These are phyloP conservation scores for Tulasnella sp. DNA, from an alignment of 768 basidiomycete genomes.

Conservation along the genomic window DNA sequence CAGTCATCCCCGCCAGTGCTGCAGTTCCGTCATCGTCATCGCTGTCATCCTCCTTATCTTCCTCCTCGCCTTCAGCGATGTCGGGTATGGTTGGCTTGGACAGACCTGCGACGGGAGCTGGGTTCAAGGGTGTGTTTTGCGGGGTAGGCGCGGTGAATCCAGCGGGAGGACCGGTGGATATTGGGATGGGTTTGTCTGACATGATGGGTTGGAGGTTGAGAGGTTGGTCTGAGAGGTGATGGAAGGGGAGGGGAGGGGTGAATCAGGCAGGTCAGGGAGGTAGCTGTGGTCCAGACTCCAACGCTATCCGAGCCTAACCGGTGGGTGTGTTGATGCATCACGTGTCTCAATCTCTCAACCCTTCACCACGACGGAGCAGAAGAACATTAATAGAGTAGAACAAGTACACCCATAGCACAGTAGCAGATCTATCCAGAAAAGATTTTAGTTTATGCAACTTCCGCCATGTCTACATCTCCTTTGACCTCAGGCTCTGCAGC, in stretches of 20 bases:
- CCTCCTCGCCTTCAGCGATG: slow-evolving; percentile 42
- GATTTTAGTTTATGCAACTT: background rate
- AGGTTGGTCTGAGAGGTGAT: background rate
- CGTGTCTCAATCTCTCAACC: background rate
- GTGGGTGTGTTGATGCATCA: background rate
- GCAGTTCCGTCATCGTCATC: slow-evolving; percentile 42
- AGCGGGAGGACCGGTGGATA: background rate
- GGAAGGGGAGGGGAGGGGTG: background rate
- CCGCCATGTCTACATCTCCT: background rate
- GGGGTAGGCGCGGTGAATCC: slow-evolving; percentile 67
- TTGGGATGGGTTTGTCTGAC: slow-evolving; percentile 17
- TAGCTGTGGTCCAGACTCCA: background rate
- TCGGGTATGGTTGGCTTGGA: slow-evolving; percentile 56
- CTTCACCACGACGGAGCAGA: background rate
- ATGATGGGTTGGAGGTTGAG: background rate
- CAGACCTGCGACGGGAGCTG: slow-evolving; percentile 69
- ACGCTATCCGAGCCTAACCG: background rate
- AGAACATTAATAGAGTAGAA: background rate
- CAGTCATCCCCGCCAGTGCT: slow-evolving; percentile 27
- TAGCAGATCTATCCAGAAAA: background rate
- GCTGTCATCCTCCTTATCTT: slow-evolving; percentile 43
- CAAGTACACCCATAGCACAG: background rate
- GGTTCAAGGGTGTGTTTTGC: slow-evolving; percentile 81
- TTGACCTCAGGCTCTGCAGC: background rate
- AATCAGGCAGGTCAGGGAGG: background rate